Conservation (phyloP, 257 asterid genomes). For the Ocimum tenuiflorum region DNA sequence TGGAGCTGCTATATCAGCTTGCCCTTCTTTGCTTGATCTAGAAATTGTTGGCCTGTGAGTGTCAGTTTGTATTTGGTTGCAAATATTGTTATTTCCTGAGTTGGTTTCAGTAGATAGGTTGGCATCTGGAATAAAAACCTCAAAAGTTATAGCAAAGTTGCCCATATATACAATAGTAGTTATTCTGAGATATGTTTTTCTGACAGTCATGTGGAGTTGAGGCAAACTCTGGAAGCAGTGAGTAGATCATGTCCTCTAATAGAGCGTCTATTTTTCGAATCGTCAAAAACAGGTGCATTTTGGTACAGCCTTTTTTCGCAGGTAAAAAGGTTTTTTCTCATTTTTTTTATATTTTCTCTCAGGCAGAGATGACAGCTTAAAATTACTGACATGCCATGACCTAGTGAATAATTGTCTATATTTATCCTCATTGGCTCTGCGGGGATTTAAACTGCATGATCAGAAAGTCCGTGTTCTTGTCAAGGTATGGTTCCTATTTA, state of each 20-base stretch:
- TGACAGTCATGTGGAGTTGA: constrained; percentile 54
- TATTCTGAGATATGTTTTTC: constrained; percentile 17
- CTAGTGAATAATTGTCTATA: constrained; percentile 55
- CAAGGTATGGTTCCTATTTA: constrained; percentile 43
- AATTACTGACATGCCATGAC: constrained; percentile 53
- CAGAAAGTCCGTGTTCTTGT: constrained; percentile 48
- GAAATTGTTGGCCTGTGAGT: constrained; percentile 94
- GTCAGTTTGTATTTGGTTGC: constrained; percentile 3
- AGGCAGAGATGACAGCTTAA: constrained; percentile 87
- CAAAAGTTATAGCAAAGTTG: neutral
- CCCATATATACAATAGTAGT: neutral
- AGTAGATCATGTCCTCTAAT: constrained; percentile 58
- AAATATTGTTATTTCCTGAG: constrained; percentile 3
- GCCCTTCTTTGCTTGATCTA: constrained; percentile 64
- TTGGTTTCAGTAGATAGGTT: neutral
- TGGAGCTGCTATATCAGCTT: constrained; percentile 60
- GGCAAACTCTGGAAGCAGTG: constrained; percentile 66
- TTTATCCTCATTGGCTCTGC: constrained; percentile 56
- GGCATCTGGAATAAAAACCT: neutral
- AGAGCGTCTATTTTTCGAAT: constrained; percentile 70
- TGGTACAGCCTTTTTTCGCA: constrained; percentile 2
- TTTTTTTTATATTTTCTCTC: constrained; percentile 13
- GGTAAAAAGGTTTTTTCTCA: constrained; percentile 20
- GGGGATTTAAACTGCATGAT: constrained; percentile 73
- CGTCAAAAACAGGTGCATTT: constrained; percentile 57